Percentiles rank a stretch among this genome's conserved stretches.
Evolutionary conservation across 2,329 filamentous ascomycete genomes (phyloP).

Genomic region (Rhynchosporium graminicola): DNA sequence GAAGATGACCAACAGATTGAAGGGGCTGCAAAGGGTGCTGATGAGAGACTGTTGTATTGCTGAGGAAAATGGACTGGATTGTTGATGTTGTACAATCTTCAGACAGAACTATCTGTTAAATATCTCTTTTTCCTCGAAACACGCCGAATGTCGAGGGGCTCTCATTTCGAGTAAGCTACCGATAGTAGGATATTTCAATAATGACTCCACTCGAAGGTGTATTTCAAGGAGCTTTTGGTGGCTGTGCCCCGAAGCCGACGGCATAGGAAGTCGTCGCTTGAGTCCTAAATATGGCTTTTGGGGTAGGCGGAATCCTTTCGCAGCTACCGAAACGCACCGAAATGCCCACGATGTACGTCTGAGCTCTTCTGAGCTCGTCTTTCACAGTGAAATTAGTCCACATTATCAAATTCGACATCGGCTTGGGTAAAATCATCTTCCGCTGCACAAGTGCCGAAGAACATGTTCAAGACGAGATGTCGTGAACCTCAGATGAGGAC

Average conservation of each 20-base stretch:
- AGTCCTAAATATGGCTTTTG: neutral
- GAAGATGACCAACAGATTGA: neutral
- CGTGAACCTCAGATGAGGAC: constrained; percentile 12
- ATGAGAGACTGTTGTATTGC: constrained; percentile 8
- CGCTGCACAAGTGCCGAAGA: neutral
- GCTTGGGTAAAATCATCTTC: constrained; percentile 5
- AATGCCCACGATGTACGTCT: constrained; percentile 5
- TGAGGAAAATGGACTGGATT: constrained; percentile 13
- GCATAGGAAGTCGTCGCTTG: neutral
- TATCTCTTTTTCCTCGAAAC: constrained; percentile 11
- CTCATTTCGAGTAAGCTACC: neutral
- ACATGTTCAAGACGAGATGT: constrained; percentile 1
- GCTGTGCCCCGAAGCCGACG: constrained; percentile 16
- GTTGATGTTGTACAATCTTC: constrained; percentile 10
- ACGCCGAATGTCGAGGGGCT: constrained; percentile 10
- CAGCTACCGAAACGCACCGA: constrained; percentile 17
- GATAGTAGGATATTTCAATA: constrained; percentile 2
- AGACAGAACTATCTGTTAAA: constrained; percentile 12
- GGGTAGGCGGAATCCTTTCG: constrained; percentile 4
- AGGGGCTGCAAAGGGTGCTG: neutral
- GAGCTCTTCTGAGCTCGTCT: neutral
- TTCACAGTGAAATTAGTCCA: neutral
- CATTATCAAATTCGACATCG: neutral
- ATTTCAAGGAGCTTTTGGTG: neutral
- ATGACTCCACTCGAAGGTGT: constrained; percentile 5